These are phyloP conservation scores for Begonia fuchsioides DNA, from an alignment of 306 rosid genomes.

Conservation along the genomic window DNA sequence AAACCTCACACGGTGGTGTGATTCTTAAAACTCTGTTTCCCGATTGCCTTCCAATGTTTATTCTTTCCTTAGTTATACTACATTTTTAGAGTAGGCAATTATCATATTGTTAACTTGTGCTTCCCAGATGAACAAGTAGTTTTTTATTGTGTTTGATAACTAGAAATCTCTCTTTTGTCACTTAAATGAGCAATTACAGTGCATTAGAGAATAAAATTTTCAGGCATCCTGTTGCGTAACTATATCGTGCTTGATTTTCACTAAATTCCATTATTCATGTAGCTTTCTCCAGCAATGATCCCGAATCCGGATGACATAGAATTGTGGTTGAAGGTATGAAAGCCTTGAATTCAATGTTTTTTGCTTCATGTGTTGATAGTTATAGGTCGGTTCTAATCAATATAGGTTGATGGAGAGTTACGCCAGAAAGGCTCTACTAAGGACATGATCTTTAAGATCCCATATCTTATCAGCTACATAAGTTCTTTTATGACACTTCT, in stretches of 20 bases:
- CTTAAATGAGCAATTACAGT: no score
- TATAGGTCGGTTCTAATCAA: constrained; percentile 4
- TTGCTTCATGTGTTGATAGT: constrained; percentile 2
- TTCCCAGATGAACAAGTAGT: no score
- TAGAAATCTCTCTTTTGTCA: no score
- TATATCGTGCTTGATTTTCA: background rate
- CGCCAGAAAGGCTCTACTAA: constrained; percentile 93
- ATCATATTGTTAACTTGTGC: no score
- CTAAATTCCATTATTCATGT: constrained; percentile 17
- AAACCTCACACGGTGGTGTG: no score
- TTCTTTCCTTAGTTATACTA: no score
- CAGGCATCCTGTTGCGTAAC: constrained; percentile 1
- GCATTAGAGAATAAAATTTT: background rate
- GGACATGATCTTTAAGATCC: constrained; percentile 88
- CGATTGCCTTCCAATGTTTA: no score
- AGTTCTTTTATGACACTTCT: constrained; percentile 75
- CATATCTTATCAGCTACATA: constrained; percentile 79
- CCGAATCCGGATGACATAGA: constrained; percentile 76
- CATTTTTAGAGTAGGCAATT: no score
- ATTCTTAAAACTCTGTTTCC: no score
- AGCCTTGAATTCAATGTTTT: background rate
- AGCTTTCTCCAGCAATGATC: constrained; percentile 57
- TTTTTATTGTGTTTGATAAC: no score
- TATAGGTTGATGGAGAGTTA: constrained; percentile 69
- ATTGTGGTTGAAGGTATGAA: constrained; percentile 77